Conservation (phyloP, 2,329 filamentous ascomycete species). For the Aspergillus carbonarius region DNA sequence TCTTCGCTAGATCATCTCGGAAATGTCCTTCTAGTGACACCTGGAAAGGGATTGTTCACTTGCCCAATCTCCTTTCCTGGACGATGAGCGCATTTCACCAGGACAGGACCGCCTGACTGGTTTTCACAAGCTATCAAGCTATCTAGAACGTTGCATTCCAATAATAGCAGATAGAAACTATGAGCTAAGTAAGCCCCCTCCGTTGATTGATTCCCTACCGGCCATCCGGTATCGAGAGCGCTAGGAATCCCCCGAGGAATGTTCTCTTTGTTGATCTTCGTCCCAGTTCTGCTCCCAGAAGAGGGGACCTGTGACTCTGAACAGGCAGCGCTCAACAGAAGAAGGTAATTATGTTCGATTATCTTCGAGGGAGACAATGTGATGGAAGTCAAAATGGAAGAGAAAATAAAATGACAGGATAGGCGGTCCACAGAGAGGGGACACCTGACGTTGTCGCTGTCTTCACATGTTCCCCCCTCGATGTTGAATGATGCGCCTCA, state of each 20-base stretch:
- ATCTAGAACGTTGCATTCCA: conserved; percentile 9
- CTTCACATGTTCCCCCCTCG: not conserved
- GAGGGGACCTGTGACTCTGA: not conserved
- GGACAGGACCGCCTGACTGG: not conserved
- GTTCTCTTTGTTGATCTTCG: conserved; percentile 17
- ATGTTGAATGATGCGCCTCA: not conserved
- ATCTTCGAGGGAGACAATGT: not conserved
- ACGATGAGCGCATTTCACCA: not conserved
- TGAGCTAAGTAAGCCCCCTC: not conserved
- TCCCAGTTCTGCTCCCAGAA: not conserved
- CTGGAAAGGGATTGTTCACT: too few species aligned
- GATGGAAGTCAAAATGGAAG: not conserved
- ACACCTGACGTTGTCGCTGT: not conserved
- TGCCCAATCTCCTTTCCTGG: too few species aligned
- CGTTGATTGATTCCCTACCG: not conserved
- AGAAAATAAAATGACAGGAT: not conserved
- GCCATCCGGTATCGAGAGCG: not conserved
- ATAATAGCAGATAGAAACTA: not conserved
- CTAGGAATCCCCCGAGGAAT: conserved; percentile 22
- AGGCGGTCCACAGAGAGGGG: not conserved
- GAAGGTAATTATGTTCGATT: not conserved
- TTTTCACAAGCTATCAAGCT: not conserved
- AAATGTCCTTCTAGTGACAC: not conserved
- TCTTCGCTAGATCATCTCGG: not conserved
- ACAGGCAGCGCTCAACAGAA: not conserved